Conservation (phyloP, 768 basidiomycete species). For the Collybia nuda region DNA sequence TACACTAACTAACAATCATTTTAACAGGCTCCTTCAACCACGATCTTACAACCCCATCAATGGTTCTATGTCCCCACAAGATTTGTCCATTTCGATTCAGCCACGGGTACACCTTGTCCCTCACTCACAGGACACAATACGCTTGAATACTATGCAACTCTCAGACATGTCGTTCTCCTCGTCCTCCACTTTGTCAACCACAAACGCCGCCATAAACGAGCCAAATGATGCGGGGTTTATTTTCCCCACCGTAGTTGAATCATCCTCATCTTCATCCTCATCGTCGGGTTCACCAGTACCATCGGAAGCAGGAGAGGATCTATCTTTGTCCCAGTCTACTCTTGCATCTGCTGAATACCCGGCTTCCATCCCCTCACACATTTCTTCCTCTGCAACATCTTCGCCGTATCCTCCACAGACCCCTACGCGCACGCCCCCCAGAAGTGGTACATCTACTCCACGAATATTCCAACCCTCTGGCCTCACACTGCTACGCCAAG, state of each 20-base stretch:
- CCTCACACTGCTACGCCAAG: slow-evolving; percentile 33
- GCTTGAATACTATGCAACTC: slow-evolving; percentile 64
- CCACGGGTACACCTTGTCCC: slow-evolving; percentile 20
- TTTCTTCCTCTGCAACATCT: slow-evolving; percentile 8
- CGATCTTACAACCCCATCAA: slow-evolving; percentile 43
- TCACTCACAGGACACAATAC: slow-evolving; percentile 65
- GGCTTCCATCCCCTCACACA: slow-evolving; percentile 6
- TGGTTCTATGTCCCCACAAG: slow-evolving; percentile 16
- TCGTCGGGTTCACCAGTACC: slow-evolving; percentile 1
- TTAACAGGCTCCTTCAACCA: slow-evolving; percentile 54
- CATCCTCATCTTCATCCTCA: slow-evolving; percentile 11
- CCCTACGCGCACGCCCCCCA: slow-evolving; percentile 12
- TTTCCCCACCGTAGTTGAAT: slow-evolving; percentile 26
- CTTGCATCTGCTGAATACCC: slow-evolving; percentile 11
- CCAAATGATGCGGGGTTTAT: slow-evolving; percentile 21
- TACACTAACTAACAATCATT: slow-evolving; percentile 10
- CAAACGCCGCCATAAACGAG: neutral
- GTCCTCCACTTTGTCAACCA: slow-evolving; percentile 6
- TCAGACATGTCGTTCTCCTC: slow-evolving; percentile 49
- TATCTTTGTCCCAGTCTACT: slow-evolving; percentile 12
- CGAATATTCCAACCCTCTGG: slow-evolving; percentile 32
- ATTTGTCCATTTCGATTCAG: slow-evolving; percentile 11
- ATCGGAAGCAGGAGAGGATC: slow-evolving; percentile 2
- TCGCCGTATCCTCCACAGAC: neutral
- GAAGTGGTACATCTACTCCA: slow-evolving; percentile 15